Evolutionary conservation across 2,329 filamentous ascomycete species (phyloP).

Genomic region (Colletotrichum euphorbiae): DNA sequence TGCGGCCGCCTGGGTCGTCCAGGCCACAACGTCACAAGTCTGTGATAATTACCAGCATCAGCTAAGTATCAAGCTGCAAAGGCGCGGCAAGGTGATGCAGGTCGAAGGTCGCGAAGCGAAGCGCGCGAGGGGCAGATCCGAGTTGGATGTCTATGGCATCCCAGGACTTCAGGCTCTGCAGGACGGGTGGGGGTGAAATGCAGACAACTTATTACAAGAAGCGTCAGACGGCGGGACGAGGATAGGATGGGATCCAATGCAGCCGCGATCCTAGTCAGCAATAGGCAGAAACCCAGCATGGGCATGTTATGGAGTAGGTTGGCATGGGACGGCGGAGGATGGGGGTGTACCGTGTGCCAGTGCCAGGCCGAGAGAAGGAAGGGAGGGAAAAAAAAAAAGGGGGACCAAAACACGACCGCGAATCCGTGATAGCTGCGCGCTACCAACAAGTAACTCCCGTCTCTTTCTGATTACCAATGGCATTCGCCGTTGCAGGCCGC

Average conservation of each 20-base stretch:
- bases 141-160: background rate
- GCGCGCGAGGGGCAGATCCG: conserved; percentile 3
- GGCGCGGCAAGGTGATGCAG: conserved; percentile 27
- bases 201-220: no score
- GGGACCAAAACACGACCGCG: background rate
- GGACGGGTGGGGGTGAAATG: conserved; percentile 6
- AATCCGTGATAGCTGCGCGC: conserved; percentile 23
- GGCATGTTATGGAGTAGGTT: conserved; percentile 1
- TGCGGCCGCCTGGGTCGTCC: conserved; percentile 5
- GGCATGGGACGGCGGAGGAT: background rate
- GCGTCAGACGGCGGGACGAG: conserved; percentile 3
- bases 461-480: conserved; percentile 19
- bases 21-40: conserved; percentile 1
- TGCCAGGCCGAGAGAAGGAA: background rate
- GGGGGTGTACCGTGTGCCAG: background rate
- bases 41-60: background rate
- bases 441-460: background rate
- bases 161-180: background rate
- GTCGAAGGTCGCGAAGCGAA: background rate
- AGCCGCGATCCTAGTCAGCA: conserved; percentile 25
- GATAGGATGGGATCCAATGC: conserved; percentile 13
- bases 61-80: conserved; percentile 8
- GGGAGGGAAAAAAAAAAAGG: no score
- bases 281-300: conserved; percentile 4
- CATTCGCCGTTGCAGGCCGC: conserved; percentile 12